phyloP scores from a whole-genome alignment of 805 yeast species.

The Nakazawaea molendinolei region DNA sequence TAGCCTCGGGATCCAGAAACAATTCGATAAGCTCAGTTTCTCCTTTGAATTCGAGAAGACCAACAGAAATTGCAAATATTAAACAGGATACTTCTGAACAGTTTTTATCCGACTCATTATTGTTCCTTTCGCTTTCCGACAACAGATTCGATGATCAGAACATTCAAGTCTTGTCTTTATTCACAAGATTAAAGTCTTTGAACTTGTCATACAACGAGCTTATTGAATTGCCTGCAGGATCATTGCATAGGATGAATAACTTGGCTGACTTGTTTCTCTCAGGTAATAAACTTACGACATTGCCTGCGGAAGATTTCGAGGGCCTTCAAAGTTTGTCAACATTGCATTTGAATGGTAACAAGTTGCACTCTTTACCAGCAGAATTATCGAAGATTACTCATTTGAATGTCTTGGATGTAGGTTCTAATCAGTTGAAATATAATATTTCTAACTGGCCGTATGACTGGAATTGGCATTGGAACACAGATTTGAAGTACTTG shows the following conservation, averaged over 20 bases:
- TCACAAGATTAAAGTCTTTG: conserved; percentile 51
- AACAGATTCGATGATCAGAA: conserved; percentile 76
- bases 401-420: conserved; percentile 76
- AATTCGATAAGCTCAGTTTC: conserved; percentile 7
- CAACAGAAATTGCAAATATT: conserved; percentile 4
- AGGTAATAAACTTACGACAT: conserved; percentile 71
- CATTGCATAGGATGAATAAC: conserved; percentile 45
- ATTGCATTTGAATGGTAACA: conserved; percentile 74
- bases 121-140: conserved; percentile 65
- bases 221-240: conserved; percentile 75
- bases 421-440: conserved; percentile 84
- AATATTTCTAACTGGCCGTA: conserved; percentile 91
- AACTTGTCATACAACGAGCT: conserved; percentile 83
- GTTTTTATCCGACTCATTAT: conserved; percentile 26
- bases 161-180: conserved; percentile 57
- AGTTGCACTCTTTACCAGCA: conserved; percentile 80
- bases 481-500: conserved; percentile 64
- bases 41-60: conserved; percentile 16
- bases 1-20: too few species aligned
- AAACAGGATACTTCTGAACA: conserved; percentile 1
- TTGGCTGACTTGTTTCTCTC: conserved; percentile 67
- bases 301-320: conserved; percentile 85
- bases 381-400: conserved; percentile 67
- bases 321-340: conserved; percentile 48
- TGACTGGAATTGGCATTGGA: conserved; percentile 97